phyloP scores from a whole-genome alignment of 176 grass and related monocot genomes.

The Oryza meridionalis region DNA sequence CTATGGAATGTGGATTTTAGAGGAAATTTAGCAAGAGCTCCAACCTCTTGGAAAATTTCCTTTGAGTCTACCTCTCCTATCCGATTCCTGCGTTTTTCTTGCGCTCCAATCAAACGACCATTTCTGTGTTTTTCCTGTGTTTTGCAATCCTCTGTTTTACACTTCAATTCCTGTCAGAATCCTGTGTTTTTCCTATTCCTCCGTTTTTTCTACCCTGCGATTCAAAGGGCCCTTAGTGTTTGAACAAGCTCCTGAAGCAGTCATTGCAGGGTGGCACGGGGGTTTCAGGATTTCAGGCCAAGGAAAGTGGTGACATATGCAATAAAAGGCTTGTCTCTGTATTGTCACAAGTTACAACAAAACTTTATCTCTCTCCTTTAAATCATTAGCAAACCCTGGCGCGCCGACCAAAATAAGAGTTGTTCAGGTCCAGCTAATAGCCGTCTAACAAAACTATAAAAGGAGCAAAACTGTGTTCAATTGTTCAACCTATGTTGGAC shows the following conservation, averaged over 20 bases:
- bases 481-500: not conserved
- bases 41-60: too few relatives aligned
- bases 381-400: not conserved
- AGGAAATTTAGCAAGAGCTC: too few relatives aligned
- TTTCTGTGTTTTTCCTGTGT: too few relatives aligned
- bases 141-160: too few relatives aligned
- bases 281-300: not conserved
- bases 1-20: too few relatives aligned
- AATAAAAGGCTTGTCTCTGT: not conserved
- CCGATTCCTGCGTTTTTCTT: too few relatives aligned
- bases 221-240: too few relatives aligned
- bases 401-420: not conserved
- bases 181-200: too few relatives aligned
- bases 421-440: not conserved
- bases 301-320: not conserved
- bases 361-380: not conserved
- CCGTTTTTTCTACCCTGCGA: too few relatives aligned
- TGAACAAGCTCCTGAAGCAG: not conserved
- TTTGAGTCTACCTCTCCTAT: too few relatives aligned
- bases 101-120: too few relatives aligned
- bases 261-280: not conserved
- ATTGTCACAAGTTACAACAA: not conserved
- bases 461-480: not conserved
- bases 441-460: not conserved
- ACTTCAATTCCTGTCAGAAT: too few relatives aligned